Conservation (phyloP, 2,329 filamentous ascomycete species). For the Cercospora beticola region DNA sequence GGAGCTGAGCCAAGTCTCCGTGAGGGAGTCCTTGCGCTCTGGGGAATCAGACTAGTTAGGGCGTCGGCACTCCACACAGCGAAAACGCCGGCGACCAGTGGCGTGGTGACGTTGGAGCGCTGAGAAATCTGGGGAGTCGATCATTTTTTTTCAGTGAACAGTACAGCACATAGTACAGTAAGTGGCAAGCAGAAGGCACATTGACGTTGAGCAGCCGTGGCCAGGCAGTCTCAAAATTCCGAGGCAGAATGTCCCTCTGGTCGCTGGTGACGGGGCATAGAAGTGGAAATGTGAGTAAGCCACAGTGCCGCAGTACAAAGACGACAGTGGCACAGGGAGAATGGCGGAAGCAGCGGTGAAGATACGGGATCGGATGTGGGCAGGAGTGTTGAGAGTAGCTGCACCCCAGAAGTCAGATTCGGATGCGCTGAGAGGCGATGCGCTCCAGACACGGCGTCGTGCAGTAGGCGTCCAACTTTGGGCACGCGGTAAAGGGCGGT, state of each 20-base stretch:
- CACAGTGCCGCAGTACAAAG: neutral
- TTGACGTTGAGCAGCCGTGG: neutral
- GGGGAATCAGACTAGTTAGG: neutral
- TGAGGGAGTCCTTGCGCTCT: neutral
- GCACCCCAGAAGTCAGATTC: conserved; percentile 10
- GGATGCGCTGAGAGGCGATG: neutral
- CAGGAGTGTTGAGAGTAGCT: conserved; percentile 8
- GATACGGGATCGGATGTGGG: neutral
- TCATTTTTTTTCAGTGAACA: neutral
- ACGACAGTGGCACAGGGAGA: neutral
- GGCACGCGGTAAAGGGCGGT: conserved; percentile 8
- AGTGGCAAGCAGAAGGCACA: neutral
- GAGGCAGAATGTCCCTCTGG: neutral
- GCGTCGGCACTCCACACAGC: neutral
- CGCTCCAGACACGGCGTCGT: conserved; percentile 7
- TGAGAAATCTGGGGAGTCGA: neutral
- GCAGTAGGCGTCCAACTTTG: neutral
- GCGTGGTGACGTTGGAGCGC: neutral
- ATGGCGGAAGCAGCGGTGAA: conserved; percentile 1
- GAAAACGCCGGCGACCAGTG: neutral
- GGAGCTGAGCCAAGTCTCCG: neutral
- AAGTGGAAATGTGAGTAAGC: neutral
- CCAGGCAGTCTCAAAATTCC: neutral
- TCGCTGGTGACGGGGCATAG: neutral
- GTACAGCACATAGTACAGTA: neutral